Evolutionary conservation across 345 rosid species (phyloP).

Genomic region (Salix udensis): DNA sequence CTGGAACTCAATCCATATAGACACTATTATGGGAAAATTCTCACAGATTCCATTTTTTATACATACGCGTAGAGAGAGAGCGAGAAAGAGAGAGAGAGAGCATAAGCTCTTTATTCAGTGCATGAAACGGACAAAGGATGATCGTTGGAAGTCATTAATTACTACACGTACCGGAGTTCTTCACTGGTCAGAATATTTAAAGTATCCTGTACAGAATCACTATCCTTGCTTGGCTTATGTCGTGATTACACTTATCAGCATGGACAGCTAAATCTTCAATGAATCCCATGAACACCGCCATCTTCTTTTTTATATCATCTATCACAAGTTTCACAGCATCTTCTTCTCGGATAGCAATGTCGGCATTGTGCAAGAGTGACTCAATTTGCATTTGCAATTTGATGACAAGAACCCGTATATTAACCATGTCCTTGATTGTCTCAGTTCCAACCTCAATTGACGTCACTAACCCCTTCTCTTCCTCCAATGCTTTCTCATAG

Average conservation of each 20-base stretch:
- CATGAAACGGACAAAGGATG: no score
- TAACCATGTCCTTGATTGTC: constrained; percentile 76
- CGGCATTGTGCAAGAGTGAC: constrained; percentile 27
- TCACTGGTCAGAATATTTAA: constrained; percentile 33
- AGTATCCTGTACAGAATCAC: constrained; percentile 60
- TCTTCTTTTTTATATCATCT: constrained; percentile 74
- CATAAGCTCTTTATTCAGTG: no score
- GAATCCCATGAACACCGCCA: constrained; percentile 46
- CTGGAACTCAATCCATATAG: no score
- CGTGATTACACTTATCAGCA: constrained; percentile 61
- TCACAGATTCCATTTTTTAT: no score
- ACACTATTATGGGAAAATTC: no score
- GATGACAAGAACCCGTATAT: constrained; percentile 48
- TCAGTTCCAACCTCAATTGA: constrained; percentile 46
- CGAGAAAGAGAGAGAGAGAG: constrained; percentile 9
- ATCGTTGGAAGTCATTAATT: neutral
- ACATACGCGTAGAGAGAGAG: no score
- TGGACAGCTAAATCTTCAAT: constrained; percentile 58
- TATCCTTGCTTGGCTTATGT: constrained; percentile 66
- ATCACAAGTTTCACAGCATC: constrained; percentile 61
- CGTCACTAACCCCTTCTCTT: constrained; percentile 46
- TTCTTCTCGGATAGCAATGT: no score
- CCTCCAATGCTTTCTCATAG: constrained; percentile 52
- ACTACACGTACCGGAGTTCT: constrained; percentile 21
- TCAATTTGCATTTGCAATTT: constrained; percentile 55